Evolutionary conservation across 2,329 filamentous ascomycete species (phyloP).

Genomic region (Emergomyces africanus): DNA sequence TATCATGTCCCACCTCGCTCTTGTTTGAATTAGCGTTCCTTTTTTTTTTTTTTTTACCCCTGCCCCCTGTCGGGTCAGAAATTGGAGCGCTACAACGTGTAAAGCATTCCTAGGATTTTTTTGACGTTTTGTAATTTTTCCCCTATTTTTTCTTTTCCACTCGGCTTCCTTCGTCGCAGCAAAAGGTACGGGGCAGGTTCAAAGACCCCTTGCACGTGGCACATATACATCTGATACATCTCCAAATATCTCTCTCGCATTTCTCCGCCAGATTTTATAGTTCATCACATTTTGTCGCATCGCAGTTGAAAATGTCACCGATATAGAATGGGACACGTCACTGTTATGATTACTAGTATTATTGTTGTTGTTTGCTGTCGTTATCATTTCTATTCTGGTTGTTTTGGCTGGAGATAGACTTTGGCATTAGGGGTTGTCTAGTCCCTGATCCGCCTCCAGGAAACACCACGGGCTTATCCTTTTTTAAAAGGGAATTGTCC

Average conservation of each 20-base stretch:
- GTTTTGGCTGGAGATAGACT: conserved; percentile 3
- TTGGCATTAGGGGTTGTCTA: too few species aligned
- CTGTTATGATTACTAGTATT: neutral
- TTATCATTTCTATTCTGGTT: neutral
- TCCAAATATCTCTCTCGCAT: conserved; percentile 16
- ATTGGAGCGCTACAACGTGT: conserved; percentile 15
- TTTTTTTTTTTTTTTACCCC: too few species aligned
- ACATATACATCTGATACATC: conserved; percentile 27
- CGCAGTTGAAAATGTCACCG: conserved; percentile 19
- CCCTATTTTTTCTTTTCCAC: neutral
- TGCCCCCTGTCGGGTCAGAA: conserved; percentile 27
- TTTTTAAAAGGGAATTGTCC: conserved; percentile 19
- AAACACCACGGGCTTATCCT: conserved; percentile 21
- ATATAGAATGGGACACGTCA: neutral
- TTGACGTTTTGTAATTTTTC: neutral
- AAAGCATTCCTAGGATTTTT: neutral
- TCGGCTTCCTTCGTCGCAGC: neutral
- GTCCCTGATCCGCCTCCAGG: conserved; percentile 22
- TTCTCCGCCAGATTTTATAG: conserved; percentile 17
- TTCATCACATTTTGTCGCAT: conserved; percentile 21
- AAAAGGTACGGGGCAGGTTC: conserved; percentile 10
- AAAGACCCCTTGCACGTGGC: conserved; percentile 27
- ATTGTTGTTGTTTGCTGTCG: neutral
- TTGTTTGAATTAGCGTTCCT: too few species aligned
- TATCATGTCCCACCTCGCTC: too few species aligned